phyloP scores from a whole-genome alignment of 2,329 filamentous ascomycete genomes.

The Pseudogymnoascus sp. region DNA sequence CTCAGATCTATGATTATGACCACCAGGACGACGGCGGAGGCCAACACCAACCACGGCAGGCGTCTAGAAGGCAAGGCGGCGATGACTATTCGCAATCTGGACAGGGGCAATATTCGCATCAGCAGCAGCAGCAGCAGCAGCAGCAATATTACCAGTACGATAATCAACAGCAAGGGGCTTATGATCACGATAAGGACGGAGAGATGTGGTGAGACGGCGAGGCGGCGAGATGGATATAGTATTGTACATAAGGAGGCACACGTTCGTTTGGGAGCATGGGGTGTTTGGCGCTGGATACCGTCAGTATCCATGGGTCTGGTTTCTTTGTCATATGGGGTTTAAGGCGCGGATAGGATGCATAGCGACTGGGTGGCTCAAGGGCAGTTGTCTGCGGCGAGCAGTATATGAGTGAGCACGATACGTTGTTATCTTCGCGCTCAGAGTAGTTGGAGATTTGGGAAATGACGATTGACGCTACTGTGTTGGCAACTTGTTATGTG shows the following conservation, averaged over 20 bases:
- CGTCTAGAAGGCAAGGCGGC: slow-evolving; percentile 13
- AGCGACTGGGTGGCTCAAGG: slow-evolving; percentile 4
- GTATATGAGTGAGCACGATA: slow-evolving; percentile 5
- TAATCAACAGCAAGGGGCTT: slow-evolving; percentile 2
- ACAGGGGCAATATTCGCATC: slow-evolving; percentile 17
- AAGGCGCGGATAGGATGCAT: slow-evolving; percentile 1
- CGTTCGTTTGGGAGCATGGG: slow-evolving; percentile 5
- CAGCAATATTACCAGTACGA: slow-evolving; percentile 9
- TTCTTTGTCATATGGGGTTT: slow-evolving; percentile 1
- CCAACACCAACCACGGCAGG: slow-evolving; percentile 10
- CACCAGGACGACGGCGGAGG: slow-evolving; percentile 28
- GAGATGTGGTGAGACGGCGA: slow-evolving; percentile 1
- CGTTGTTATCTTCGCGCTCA: slow-evolving; percentile 3
- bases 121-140: slow-evolving; percentile 13
- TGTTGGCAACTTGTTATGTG: not conserved
- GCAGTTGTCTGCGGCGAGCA: not conserved
- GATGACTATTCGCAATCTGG: slow-evolving; percentile 12
- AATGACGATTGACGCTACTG: not conserved
- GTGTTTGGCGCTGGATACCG: slow-evolving; percentile 4
- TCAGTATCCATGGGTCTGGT: not conserved
- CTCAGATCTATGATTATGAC: slow-evolving; percentile 44
- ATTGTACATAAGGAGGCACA: slow-evolving; percentile 4
- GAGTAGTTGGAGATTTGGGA: not conserved
- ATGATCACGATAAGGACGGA: slow-evolving; percentile 1
- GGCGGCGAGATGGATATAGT: not conserved